Base-by-base conservation (phyloP, 805 yeast species). In the Maudiozyma serrabonitensis region DNA sequence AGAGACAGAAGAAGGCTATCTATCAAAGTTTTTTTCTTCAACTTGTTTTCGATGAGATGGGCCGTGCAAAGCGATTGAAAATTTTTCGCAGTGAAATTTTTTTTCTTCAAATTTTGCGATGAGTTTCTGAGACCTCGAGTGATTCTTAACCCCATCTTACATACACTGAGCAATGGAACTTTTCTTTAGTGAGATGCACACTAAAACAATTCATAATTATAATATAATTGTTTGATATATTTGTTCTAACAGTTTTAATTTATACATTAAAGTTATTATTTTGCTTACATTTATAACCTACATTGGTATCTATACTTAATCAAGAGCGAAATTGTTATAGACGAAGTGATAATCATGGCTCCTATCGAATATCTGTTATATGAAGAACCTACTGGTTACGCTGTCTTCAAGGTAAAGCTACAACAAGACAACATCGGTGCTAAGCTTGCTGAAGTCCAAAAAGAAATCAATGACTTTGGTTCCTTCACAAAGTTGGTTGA, bases 371-470 rank as follows among this genome's bases (percentile, higher is more conserved):
- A 81, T 74, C 81, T 93, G 68, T 83, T 93, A 64, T 91, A 85
- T 70, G 99, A 93, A 76, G 98, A 93, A 76, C 96, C 99, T 53
- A 89, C 98, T 48, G 99, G 99, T 59, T 93, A 91, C 69, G 98
- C 95, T 58, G 77, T 93, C 65, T 93, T 91, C 81, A 87, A 91
- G 71, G 97, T 93, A 54, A 80, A 82, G 61, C 75, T 88, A 56
- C 95, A 89, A 72, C 96, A 91, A 67, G 99, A 93, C 73, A 89
- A 87, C 65, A 81, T 93, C 57, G 95, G 97, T 46, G 77, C 95
- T 43, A 81, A 95, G 67, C 76, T 87, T 71, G 84, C 84, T 69
- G 99, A 93, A 71, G 98, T 93, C 42, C 98, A 93, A 74, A 82
- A 81, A 59, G 90, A 95, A 52, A 78, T 88, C 53, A 82, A 77